These are phyloP conservation scores for Leishmania amazonensis DNA, from an alignment of 208 protist genomes.

Conservation along the genomic window DNA sequence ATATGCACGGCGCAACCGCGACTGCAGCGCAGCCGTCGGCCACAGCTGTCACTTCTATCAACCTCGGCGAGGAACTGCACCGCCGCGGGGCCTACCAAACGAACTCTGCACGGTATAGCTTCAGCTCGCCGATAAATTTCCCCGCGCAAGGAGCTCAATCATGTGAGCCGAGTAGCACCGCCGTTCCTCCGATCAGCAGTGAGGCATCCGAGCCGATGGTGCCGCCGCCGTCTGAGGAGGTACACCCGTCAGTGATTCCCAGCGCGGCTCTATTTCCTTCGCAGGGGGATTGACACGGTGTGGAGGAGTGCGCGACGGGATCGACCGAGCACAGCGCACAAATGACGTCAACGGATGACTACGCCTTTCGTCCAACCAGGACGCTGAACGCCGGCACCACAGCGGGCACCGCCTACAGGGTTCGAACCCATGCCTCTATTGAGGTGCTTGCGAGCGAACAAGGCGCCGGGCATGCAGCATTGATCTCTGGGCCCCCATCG, in stretches of 20 bases:
- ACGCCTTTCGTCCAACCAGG: not conserved
- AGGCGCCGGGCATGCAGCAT: not conserved
- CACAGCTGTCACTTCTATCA: not conserved
- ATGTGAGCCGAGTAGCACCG: not conserved
- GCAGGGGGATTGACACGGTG: not conserved
- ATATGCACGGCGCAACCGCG: not conserved
- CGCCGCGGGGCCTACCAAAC: not conserved
- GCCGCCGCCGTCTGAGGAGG: not conserved
- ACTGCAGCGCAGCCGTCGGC: not conserved
- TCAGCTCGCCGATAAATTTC: not conserved
- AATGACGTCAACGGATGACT: not conserved
- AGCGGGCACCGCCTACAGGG: not conserved
- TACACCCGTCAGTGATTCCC: not conserved
- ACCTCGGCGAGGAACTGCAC: constrained; percentile 8
- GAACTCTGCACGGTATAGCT: not conserved
- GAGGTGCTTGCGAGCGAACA: not conserved
- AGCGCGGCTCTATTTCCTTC: not conserved
- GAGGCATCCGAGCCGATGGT: not conserved
- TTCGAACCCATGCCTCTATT: not conserved
- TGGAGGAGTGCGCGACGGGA: not conserved
- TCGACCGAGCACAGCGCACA: not conserved
- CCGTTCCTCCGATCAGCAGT: not conserved
- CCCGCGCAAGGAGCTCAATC: not conserved
- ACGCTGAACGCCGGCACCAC: not conserved
- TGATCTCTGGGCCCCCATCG: too few species aligned